These are phyloP conservation scores for Poronia punctata DNA, from an alignment of 495 filamentous ascomycete genomes.

Conservation along the genomic window DNA sequence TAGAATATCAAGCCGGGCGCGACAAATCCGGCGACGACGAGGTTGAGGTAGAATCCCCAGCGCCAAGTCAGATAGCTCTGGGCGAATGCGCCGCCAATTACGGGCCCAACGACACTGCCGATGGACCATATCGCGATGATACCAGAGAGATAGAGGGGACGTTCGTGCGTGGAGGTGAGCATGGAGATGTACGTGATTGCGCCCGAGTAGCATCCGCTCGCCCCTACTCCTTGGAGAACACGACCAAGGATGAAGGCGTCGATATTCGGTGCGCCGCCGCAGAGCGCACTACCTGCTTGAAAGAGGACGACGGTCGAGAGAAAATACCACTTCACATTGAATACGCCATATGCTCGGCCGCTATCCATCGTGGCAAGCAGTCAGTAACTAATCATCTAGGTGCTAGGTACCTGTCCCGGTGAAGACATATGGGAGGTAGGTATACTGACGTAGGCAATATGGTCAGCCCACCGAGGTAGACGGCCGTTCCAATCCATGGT, in stretches of 20 bases:
- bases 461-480: constrained; percentile 36
- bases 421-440: too few relatives aligned
- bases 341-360: constrained; percentile 33
- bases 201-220: constrained; percentile 41
- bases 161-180: constrained; percentile 33
- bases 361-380: too few relatives aligned
- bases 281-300: constrained; percentile 41
- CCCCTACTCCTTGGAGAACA: constrained; percentile 27
- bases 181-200: constrained; percentile 33
- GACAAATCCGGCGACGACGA: constrained; percentile 48
- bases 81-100: constrained; percentile 58
- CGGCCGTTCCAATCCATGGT: constrained; percentile 48
- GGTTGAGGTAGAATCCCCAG: constrained; percentile 65
- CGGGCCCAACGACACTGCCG: constrained; percentile 49
- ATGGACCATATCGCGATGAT: constrained; percentile 40
- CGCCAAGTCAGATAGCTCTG: constrained; percentile 44
- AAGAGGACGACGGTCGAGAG: constrained; percentile 47
- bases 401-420: too few relatives aligned
- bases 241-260: constrained; percentile 45
- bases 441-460: too few relatives aligned
- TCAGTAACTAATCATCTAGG: too few relatives aligned
- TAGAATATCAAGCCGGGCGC: constrained; percentile 51
- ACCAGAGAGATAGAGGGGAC: constrained; percentile 34
- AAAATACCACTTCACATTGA: constrained; percentile 48
- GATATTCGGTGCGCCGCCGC: constrained; percentile 43